Conservation (phyloP, 2,329 filamentous ascomycete genomes). For the Neoscytalidium dimidiatum region DNA sequence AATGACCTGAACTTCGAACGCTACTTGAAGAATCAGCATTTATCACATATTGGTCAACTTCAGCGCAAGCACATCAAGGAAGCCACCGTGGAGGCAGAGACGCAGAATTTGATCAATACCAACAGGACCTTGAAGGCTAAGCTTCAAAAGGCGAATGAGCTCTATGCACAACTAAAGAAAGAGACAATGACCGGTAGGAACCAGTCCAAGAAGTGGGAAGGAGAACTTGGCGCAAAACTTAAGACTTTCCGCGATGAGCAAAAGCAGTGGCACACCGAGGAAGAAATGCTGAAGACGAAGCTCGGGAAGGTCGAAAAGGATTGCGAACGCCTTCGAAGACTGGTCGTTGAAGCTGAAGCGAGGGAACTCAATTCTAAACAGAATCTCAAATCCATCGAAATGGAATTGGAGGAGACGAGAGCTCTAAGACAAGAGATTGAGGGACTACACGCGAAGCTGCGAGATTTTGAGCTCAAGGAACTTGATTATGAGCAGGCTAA, state of each 20-base stretch:
- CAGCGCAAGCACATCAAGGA: constrained; percentile 74
- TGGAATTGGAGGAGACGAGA: constrained; percentile 62
- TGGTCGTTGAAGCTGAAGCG: constrained; percentile 70
- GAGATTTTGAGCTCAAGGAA: constrained; percentile 66
- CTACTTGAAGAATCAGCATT: constrained; percentile 81
- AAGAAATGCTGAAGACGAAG: constrained; percentile 59
- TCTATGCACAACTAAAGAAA: constrained; percentile 68
- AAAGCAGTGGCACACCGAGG: constrained; percentile 63
- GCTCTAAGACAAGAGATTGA: constrained; percentile 61
- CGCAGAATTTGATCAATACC: constrained; percentile 75
- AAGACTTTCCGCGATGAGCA: constrained; percentile 68
- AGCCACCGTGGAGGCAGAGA: constrained; percentile 78
- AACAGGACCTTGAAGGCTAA: constrained; percentile 74
- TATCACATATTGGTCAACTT: constrained; percentile 77
- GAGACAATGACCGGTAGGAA: constrained; percentile 72
- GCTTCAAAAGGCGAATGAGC: constrained; percentile 70
- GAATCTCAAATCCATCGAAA: constrained; percentile 63
- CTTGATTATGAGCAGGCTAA: constrained; percentile 59
- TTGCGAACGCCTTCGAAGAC: constrained; percentile 62
- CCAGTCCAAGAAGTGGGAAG: constrained; percentile 77
- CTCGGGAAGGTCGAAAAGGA: constrained; percentile 62
- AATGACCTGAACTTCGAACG: constrained; percentile 84
- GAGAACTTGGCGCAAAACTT: constrained; percentile 67
- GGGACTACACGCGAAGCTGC: constrained; percentile 61
- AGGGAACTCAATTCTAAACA: constrained; percentile 66